A percentile compares a stretch with the other conserved stretches of the same genome.
Conservation (phyloP, 352 stramenopile species). For the Blastocystis hominis region DNA sequence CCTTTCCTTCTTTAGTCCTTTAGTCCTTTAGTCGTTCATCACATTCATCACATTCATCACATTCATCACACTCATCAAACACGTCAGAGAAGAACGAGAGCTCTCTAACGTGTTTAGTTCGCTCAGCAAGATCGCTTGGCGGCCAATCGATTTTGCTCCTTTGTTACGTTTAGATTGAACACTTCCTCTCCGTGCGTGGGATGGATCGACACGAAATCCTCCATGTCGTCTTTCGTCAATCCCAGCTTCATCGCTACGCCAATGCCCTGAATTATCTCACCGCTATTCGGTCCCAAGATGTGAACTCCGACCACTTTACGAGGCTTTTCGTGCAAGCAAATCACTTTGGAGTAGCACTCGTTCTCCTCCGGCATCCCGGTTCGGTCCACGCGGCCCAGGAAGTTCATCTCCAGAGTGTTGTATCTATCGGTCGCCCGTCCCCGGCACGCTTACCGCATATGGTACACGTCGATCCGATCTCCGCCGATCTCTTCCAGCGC, state of each 20-base stretch:
- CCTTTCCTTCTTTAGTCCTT: not conserved
- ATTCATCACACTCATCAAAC: not conserved
- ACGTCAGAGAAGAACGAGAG: not conserved
- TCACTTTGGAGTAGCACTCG: conserved; percentile 84
- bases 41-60: too few relatives aligned
- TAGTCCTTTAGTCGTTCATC: not conserved
- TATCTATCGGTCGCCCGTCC: not conserved
- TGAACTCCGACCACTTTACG: conserved; percentile 87
- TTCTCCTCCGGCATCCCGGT: conserved; percentile 64
- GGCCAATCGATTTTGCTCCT: conserved; percentile 80
- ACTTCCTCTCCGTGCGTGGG: conserved; percentile 87
- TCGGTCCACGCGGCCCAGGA: conserved; percentile 17
- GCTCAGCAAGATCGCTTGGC: conserved; percentile 86
- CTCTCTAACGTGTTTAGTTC: conserved; percentile 31
- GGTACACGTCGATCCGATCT: conserved; percentile 85
- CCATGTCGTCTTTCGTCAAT: conserved; percentile 82
- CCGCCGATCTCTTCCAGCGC: conserved; percentile 76
- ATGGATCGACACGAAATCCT: conserved; percentile 85
- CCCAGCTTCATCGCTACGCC: conserved; percentile 84
- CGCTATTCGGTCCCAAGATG: conserved; percentile 90
- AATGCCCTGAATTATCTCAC: conserved; percentile 83
- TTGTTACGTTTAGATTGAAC: conserved; percentile 82
- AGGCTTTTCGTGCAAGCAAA: conserved; percentile 65
- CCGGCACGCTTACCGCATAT: conserved; percentile 72
- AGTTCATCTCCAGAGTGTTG: conserved; percentile 82